Percentiles rank a stretch among this genome's conserved stretches.
Conservation (phyloP, 2,329 filamentous ascomycete species). For the Aspergillus sp. region DNA sequence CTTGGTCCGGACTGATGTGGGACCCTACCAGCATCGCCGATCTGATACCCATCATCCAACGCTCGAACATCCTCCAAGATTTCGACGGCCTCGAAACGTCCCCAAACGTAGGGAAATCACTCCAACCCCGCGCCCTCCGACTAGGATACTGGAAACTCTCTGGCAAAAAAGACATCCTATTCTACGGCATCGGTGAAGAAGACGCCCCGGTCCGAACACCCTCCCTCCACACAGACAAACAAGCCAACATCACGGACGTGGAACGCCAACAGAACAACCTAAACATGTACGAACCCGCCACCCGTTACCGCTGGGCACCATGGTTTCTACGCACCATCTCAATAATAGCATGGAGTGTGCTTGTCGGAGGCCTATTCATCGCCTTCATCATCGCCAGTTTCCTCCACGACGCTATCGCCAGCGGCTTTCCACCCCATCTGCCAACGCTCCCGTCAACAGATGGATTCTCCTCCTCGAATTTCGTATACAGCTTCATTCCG, state of each 20-base stretch:
- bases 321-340: constrained; percentile 65
- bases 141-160: constrained; percentile 82
- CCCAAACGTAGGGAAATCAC: constrained; percentile 37
- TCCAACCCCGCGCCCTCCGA: constrained; percentile 56
- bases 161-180: constrained; percentile 56
- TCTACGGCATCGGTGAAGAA: constrained; percentile 71
- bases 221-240: constrained; percentile 23
- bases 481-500: constrained; percentile 67
- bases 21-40: constrained; percentile 77
- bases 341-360: constrained; percentile 60
- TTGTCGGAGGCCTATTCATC: constrained; percentile 55
- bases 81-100: constrained; percentile 65
- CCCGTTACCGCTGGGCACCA: constrained; percentile 63
- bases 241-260: constrained; percentile 27
- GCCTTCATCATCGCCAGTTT: constrained; percentile 75
- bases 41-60: constrained; percentile 67
- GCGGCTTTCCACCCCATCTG: constrained; percentile 67
- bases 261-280: constrained; percentile 43
- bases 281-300: constrained; percentile 45
- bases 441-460: constrained; percentile 51
- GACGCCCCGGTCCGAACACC: constrained; percentile 45
- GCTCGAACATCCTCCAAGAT: constrained; percentile 69
- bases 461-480: constrained; percentile 80
- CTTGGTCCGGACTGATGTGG: constrained; percentile 73
- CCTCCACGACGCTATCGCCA: constrained; percentile 57